Conservation (phyloP, 148 eudicot genomes). For the Bassia scoparia region DNA sequence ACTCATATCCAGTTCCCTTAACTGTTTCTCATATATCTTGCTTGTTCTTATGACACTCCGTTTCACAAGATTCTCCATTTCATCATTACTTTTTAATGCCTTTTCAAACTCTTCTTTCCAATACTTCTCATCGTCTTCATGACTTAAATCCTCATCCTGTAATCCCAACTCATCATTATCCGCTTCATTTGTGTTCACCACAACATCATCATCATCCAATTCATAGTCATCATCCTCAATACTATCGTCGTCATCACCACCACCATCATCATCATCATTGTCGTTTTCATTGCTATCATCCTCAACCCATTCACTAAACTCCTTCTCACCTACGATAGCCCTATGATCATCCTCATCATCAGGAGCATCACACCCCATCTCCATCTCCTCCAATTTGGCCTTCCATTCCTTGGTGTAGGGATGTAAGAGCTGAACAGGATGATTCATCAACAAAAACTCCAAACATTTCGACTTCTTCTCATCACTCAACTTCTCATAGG, state of each 20-base stretch:
- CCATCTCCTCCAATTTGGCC: slow-evolving; percentile 88
- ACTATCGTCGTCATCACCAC: slow-evolving; percentile 26
- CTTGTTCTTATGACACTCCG: slow-evolving; percentile 39
- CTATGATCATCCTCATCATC: slow-evolving; percentile 51
- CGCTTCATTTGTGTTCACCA: slow-evolving; percentile 38
- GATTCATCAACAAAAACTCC: slow-evolving; percentile 72
- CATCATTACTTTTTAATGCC: slow-evolving; percentile 64
- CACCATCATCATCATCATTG: slow-evolving; percentile 38
- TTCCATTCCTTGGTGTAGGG: slow-evolving; percentile 98
- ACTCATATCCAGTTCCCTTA: slow-evolving; percentile 33
- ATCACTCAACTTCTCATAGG: slow-evolving; percentile 76
- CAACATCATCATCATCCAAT: slow-evolving; percentile 38
- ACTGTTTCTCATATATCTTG: slow-evolving; percentile 46
- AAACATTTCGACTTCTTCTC: slow-evolving; percentile 80
- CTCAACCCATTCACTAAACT: slow-evolving; percentile 73
- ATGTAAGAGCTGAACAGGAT: slow-evolving; percentile 73
- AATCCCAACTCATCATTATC: slow-evolving; percentile 44
- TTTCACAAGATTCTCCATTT: slow-evolving; percentile 69
- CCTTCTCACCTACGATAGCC: slow-evolving; percentile 30
- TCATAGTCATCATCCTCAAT: slow-evolving; percentile 19
- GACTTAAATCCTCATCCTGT: slow-evolving; percentile 43
- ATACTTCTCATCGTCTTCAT: slow-evolving; percentile 57
- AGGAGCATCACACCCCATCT: slow-evolving; percentile 95
- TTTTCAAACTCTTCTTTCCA: slow-evolving; percentile 84
- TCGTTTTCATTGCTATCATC: slow-evolving; percentile 40